Evolutionary conservation across 306 rosid genomes (phyloP).

Genomic region (Cucumis melo): DNA sequence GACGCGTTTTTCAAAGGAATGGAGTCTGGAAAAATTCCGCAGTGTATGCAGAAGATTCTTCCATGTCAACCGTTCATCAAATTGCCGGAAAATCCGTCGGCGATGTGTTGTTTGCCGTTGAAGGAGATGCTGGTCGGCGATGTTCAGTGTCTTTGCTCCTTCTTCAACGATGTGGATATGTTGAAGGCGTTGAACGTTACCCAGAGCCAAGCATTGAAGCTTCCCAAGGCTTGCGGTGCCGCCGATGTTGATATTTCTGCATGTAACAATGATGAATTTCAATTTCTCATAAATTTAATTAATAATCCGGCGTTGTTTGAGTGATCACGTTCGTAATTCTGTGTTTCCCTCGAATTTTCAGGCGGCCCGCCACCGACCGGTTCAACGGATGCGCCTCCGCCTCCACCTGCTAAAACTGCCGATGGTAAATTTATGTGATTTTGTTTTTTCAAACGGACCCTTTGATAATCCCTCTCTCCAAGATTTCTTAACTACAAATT

Average conservation of each 20-base stretch:
- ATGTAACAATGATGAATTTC: slow-evolving; percentile 23
- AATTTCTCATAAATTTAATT: neutral
- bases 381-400: neutral
- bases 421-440: neutral
- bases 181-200: slow-evolving; percentile 12
- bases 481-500: too few relatives aligned
- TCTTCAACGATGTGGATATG: slow-evolving; percentile 12
- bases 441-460: too few relatives aligned
- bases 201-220: slow-evolving; percentile 26
- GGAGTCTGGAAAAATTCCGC: neutral
- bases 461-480: too few relatives aligned
- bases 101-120: slow-evolving; percentile 31
- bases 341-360: neutral
- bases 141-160: slow-evolving; percentile 26
- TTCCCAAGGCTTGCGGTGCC: slow-evolving; percentile 36
- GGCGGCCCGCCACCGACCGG: neutral
- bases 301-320: too few relatives aligned
- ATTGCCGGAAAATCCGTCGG: slow-evolving; percentile 7
- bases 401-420: neutral
- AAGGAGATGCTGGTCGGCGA: slow-evolving; percentile 9
- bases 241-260: slow-evolving; percentile 8
- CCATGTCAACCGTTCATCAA: slow-evolving; percentile 38
- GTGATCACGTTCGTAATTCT: neutral
- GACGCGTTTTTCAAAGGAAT: too few relatives aligned
- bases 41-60: slow-evolving; percentile 39